A percentile compares a stretch with the other conserved stretches of the same genome.
These are phyloP conservation scores for Panaeolus papilionaceus DNA, from an alignment of 768 basidiomycete genomes.

Conservation along the genomic window DNA sequence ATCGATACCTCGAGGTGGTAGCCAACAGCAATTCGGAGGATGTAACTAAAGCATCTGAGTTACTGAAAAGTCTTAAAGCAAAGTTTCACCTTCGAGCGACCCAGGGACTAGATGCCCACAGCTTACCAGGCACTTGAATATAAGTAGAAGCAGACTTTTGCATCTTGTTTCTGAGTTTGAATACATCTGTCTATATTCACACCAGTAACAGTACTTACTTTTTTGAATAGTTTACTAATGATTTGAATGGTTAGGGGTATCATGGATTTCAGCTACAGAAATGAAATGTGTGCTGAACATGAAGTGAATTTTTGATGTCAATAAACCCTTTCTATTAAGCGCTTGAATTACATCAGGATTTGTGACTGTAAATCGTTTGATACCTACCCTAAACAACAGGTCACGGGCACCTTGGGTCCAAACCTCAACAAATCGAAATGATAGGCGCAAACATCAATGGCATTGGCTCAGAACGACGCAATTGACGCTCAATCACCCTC, in stretches of 20 bases:
- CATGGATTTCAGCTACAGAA: too few species aligned
- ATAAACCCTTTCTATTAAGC: too few species aligned
- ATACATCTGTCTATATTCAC: too few species aligned
- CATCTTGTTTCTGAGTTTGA: background rate
- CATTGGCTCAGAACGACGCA: slow-evolving; percentile 16
- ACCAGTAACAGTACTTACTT: too few species aligned
- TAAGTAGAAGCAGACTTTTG: background rate
- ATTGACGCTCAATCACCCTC: background rate
- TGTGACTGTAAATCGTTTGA: background rate
- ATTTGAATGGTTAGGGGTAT: too few species aligned
- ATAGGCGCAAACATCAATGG: slow-evolving; percentile 10
- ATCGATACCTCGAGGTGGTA: slow-evolving; percentile 74
- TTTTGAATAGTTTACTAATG: too few species aligned
- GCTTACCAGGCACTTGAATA: background rate
- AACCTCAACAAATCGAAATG: slow-evolving; percentile 7
- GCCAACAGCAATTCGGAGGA: slow-evolving; percentile 85
- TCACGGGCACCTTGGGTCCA: slow-evolving; percentile 14
- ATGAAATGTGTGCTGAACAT: too few species aligned
- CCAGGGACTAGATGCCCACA: background rate
- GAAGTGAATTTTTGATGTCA: too few species aligned
- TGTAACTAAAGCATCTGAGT: slow-evolving; percentile 72
- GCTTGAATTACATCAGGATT: background rate
- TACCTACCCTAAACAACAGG: slow-evolving; percentile 18
- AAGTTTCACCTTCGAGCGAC: slow-evolving; percentile 36
- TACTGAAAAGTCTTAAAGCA: slow-evolving; percentile 64